phyloP scores from a whole-genome alignment of 306 rosid species.

The Parietaria judaica region DNA sequence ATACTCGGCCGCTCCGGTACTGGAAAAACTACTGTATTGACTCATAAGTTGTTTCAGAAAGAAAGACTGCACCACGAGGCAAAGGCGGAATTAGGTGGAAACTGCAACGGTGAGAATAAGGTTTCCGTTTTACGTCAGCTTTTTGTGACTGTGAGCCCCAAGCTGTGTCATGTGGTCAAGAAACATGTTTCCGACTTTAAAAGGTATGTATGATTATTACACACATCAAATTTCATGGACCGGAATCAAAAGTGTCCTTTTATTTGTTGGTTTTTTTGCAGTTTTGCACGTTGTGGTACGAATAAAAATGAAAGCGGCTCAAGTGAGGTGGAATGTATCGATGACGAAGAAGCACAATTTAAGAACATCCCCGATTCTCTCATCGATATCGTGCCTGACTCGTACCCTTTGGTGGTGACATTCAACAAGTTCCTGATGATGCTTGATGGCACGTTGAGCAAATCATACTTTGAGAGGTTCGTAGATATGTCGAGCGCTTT shows the following conservation, averaged over 20 bases:
- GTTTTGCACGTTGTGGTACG: slow-evolving; percentile 34
- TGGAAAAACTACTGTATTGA: slow-evolving; percentile 78
- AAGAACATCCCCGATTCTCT: slow-evolving; percentile 51
- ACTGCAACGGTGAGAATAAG: slow-evolving; percentile 4
- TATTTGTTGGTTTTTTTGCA: slow-evolving; percentile 18
- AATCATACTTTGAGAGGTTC: slow-evolving; percentile 65
- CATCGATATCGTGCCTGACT: slow-evolving; percentile 31
- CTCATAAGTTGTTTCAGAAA: slow-evolving; percentile 60
- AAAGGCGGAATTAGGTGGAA: slow-evolving; percentile 21
- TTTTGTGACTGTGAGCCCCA: slow-evolving; percentile 78
- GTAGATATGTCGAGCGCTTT: slow-evolving; percentile 16
- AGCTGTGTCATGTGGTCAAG: slow-evolving; percentile 60
- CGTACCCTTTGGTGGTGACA: slow-evolving; percentile 73
- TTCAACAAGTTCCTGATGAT: slow-evolving; percentile 71
- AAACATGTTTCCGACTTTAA: slow-evolving; percentile 52
- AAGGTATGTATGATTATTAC: slow-evolving; percentile 42
- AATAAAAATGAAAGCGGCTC: slow-evolving; percentile 14
- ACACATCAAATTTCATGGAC: too few species aligned
- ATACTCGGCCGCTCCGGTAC: slow-evolving; percentile 84
- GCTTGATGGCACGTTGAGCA: slow-evolving; percentile 66
- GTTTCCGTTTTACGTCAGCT: slow-evolving; percentile 41
- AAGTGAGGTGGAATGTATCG: slow-evolving; percentile 31
- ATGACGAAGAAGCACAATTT: slow-evolving; percentile 38
- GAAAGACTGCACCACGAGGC: slow-evolving; percentile 39
- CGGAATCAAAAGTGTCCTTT: neutral